These are phyloP conservation scores for Protomyces arabidopsidicola DNA, from an alignment of 1,139 yeast species.

Conservation along the genomic window DNA sequence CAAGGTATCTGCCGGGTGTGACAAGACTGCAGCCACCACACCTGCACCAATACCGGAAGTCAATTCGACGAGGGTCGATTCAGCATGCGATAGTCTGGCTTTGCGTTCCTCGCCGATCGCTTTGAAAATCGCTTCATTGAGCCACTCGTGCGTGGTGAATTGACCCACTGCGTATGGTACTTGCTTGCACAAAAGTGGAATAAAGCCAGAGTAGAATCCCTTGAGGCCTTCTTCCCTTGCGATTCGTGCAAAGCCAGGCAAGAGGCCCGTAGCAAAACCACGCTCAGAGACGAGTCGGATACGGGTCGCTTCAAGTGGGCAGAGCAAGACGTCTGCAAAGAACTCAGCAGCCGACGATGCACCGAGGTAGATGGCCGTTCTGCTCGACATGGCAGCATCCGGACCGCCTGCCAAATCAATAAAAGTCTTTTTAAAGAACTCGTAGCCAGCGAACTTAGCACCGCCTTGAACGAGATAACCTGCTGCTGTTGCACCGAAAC, in stretches of 20 bases:
- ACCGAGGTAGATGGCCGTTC: constrained; percentile 60
- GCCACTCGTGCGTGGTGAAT: constrained; percentile 84
- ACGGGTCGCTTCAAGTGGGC: constrained; percentile 70
- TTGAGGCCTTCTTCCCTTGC: constrained; percentile 77
- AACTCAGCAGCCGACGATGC: constrained; percentile 82
- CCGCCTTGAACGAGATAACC: constrained; percentile 89
- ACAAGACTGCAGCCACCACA: constrained; percentile 80
- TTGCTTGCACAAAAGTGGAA: constrained; percentile 85
- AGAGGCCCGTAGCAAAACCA: constrained; percentile 74
- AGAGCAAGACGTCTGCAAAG: constrained; percentile 68
- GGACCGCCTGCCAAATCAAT: constrained; percentile 53
- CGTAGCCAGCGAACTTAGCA: constrained; percentile 81
- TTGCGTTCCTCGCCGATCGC: constrained; percentile 60
- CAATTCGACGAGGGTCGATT: constrained; percentile 61
- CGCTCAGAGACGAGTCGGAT: constrained; percentile 89
- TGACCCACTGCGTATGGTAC: constrained; percentile 88
- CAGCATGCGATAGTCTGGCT: constrained; percentile 32
- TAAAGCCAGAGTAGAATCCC: constrained; percentile 82
- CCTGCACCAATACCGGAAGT: constrained; percentile 85
- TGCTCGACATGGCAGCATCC: constrained; percentile 51
- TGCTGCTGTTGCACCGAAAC: constrained; percentile 75
- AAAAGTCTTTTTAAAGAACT: constrained; percentile 65
- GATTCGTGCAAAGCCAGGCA: constrained; percentile 82
- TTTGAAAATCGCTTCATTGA: constrained; percentile 68
- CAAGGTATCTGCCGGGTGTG: constrained; percentile 88